Evolutionary conservation across 2,329 filamentous ascomycete genomes (phyloP).

Genomic region (Ophiostoma quercus): DNA sequence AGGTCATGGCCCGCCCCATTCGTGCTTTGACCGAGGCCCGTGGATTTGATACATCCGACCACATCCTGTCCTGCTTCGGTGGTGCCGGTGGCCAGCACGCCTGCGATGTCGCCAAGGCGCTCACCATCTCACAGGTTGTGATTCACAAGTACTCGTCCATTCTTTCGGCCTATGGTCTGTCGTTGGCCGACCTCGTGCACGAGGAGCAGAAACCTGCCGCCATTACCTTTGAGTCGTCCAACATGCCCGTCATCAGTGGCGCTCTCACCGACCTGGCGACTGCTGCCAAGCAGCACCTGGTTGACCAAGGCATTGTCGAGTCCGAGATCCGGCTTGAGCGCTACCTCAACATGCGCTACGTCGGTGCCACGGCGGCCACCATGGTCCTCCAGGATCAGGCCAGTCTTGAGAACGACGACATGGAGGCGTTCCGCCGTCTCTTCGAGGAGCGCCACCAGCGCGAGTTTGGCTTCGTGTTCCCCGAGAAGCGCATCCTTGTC

Average conservation of each 20-base stretch:
- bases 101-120: constrained; percentile 74
- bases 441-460: constrained; percentile 84
- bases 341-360: constrained; percentile 77
- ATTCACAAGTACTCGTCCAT: constrained; percentile 84
- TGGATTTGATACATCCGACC: constrained; percentile 82
- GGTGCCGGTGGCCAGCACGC: constrained; percentile 89
- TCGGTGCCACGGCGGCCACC: constrained; percentile 81
- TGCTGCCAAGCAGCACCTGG: constrained; percentile 61
- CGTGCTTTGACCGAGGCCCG: constrained; percentile 88
- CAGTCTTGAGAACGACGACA: constrained; percentile 46
- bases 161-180: constrained; percentile 86
- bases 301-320: constrained; percentile 67
- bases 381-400: constrained; percentile 62
- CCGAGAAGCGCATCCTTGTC: constrained; percentile 73
- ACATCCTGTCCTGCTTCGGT: constrained; percentile 85
- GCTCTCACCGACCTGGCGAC: constrained; percentile 60
- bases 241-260: not conserved
- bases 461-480: constrained; percentile 86
- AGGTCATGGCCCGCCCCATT: constrained; percentile 72
- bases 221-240: constrained; percentile 53
- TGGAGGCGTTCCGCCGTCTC: constrained; percentile 76
- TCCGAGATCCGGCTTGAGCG: constrained; percentile 12
- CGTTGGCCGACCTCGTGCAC: constrained; percentile 83
- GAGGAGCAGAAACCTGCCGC: constrained; percentile 76
- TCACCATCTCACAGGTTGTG: constrained; percentile 79